These are phyloP conservation scores for Talaromyces sp. DNA, from an alignment of 2,329 filamentous ascomycete species.

Conservation along the genomic window DNA sequence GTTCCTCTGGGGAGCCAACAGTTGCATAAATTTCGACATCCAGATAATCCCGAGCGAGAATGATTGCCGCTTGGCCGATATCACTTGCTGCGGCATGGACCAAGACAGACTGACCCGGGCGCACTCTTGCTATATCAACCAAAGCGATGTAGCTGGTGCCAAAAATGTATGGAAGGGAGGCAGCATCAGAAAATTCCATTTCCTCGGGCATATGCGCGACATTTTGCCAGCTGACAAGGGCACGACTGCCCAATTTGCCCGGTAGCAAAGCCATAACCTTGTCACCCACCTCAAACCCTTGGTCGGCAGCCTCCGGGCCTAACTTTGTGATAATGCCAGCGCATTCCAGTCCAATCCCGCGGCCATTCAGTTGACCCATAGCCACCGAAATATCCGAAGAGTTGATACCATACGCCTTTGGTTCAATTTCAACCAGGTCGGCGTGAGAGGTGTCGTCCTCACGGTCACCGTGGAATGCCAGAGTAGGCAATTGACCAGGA, in stretches of 20 bases:
- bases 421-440: constrained; percentile 30
- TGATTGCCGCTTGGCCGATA: background rate
- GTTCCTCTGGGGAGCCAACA: background rate
- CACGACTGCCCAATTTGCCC: background rate
- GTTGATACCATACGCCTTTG: constrained; percentile 32
- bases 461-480: constrained; percentile 1
- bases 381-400: constrained; percentile 28
- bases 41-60: background rate
- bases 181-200: background rate
- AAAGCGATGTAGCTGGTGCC: background rate
- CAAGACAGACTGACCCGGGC: background rate
- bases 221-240: background rate
- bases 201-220: background rate
- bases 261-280: constrained; percentile 15
- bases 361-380: constrained; percentile 7
- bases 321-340: constrained; percentile 27
- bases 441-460: background rate
- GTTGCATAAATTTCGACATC: background rate
- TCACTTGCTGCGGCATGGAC: background rate
- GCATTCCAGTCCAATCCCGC: constrained; percentile 29
- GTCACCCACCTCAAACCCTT: constrained; percentile 15
- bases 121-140: background rate
- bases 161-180: background rate
- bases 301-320: constrained; percentile 7
- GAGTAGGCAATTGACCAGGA: background rate